A percentile compares a stretch with the other conserved stretches of the same genome.
These are phyloP conservation scores for Cystobasidium ongulense DNA, from an alignment of 768 basidiomycete species.

Conservation along the genomic window DNA sequence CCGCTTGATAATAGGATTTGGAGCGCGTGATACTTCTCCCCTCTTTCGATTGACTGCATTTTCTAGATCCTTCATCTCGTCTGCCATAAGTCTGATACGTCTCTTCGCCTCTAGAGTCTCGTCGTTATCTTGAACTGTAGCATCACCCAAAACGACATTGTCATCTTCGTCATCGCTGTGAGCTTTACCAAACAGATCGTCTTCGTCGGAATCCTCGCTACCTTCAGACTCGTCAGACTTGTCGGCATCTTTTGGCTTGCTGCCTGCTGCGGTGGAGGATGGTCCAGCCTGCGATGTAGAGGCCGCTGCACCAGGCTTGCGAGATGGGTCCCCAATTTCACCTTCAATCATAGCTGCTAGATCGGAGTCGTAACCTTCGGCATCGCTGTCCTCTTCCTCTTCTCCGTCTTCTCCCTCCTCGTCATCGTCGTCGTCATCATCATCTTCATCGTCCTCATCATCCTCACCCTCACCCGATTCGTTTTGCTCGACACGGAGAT, in stretches of 20 bases:
- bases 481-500: not conserved
- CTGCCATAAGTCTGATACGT: conserved; percentile 66
- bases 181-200: conserved; percentile 43
- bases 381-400: conserved; percentile 52
- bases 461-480: not conserved
- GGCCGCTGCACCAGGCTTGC: conserved; percentile 47
- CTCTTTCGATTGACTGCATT: conserved; percentile 78
- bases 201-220: conserved; percentile 55
- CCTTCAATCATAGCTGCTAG: conserved; percentile 77
- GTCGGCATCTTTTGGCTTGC: not conserved
- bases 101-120: conserved; percentile 36
- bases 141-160: conserved; percentile 52
- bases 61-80: conserved; percentile 82
- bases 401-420: conserved; percentile 58
- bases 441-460: conserved; percentile 49
- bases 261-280: not conserved
- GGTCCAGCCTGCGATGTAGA: not conserved
- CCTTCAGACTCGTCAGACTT: conserved; percentile 22
- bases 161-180: conserved; percentile 49
- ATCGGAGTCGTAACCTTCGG: conserved; percentile 79
- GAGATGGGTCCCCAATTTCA: conserved; percentile 56
- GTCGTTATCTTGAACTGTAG: conserved; percentile 35
- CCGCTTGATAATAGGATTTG: conserved; percentile 85
- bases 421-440: conserved; percentile 49
- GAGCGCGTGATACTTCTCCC: conserved; percentile 69